phyloP scores from a whole-genome alignment of 1,284 basidiomycete genomes.

The Tylopilus sp. region DNA sequence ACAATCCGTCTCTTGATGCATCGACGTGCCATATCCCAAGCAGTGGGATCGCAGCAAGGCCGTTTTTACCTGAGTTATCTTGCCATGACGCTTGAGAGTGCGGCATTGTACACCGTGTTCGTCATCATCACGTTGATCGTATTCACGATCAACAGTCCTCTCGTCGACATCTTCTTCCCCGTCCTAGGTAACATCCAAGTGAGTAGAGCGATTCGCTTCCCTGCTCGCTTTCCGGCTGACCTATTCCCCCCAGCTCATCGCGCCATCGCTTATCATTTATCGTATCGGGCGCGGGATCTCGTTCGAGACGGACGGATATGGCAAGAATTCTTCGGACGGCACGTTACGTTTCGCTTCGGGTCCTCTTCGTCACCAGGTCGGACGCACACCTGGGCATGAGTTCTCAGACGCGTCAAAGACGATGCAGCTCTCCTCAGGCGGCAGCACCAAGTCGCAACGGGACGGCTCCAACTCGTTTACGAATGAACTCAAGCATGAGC shows the following conservation, averaged over 20 bases:
- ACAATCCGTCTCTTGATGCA: constrained; percentile 28
- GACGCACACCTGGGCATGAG: background rate
- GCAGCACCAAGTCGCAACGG: constrained; percentile 2
- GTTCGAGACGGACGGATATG: constrained; percentile 22
- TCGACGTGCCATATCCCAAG: constrained; percentile 11
- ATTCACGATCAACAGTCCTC: constrained; percentile 28
- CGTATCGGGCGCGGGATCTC: constrained; percentile 32
- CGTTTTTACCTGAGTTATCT: constrained; percentile 35
- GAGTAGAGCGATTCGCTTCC: background rate
- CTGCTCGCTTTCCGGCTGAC: too few species aligned
- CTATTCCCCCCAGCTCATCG: constrained; percentile 8
- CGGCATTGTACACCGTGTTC: constrained; percentile 30
- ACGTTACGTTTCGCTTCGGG: constrained; percentile 21
- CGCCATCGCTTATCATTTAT: constrained; percentile 34
- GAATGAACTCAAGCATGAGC: constrained; percentile 21
- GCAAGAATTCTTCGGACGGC: background rate
- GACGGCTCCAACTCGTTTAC: constrained; percentile 25
- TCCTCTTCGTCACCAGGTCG: too few species aligned
- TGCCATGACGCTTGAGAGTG: constrained; percentile 40
- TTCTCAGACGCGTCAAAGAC: constrained; percentile 18
- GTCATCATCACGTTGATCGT: constrained; percentile 20
- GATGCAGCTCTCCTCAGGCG: constrained; percentile 7
- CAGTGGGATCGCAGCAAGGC: constrained; percentile 22
- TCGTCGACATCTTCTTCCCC: constrained; percentile 29
- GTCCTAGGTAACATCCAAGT: constrained; percentile 35